Percentiles rank a stretch among this genome's conserved stretches.
Conservation (phyloP, 192 early-diverging fungal genomes). For the Glomus cerebriforme region DNA sequence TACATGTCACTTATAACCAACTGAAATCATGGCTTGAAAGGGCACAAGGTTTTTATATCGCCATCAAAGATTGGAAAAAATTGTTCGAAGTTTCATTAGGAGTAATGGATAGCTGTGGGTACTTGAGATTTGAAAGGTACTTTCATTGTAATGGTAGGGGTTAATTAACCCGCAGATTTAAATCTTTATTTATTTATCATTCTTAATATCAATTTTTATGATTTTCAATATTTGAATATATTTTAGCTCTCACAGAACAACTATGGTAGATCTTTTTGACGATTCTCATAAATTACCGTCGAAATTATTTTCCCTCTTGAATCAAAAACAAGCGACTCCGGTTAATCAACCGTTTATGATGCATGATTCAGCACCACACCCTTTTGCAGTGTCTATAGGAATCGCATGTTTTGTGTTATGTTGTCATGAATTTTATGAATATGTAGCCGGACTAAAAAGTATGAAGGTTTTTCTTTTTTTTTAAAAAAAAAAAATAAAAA, state of each 20-base stretch:
- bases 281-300: background rate
- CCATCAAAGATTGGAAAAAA: constrained; percentile 16
- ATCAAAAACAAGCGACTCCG: background rate
- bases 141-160: background rate
- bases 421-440: constrained; percentile 28
- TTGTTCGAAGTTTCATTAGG: constrained; percentile 24
- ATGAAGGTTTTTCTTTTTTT: background rate
- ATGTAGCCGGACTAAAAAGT: constrained; percentile 18
- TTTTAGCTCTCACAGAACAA: constrained; percentile 6
- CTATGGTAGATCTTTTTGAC: constrained; percentile 13
- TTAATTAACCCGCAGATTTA: background rate
- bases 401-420: constrained; percentile 25
- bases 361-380: background rate
- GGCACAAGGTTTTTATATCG: constrained; percentile 20
- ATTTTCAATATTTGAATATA: background rate
- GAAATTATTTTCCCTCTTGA: constrained; percentile 15
- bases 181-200: background rate
- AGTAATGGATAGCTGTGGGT: constrained; percentile 21
- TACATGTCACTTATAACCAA: background rate
- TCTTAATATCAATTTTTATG: background rate
- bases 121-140: constrained; percentile 23
- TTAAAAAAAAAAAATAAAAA: background rate
- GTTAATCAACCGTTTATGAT: background rate
- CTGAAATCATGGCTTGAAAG: constrained; percentile 16
- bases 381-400: constrained; percentile 17